A percentile compares a stretch with the other conserved stretches of the same genome.
Evolutionary conservation across 2,329 filamentous ascomycete genomes (phyloP).

Genomic region (Alternaria ventricosa): DNA sequence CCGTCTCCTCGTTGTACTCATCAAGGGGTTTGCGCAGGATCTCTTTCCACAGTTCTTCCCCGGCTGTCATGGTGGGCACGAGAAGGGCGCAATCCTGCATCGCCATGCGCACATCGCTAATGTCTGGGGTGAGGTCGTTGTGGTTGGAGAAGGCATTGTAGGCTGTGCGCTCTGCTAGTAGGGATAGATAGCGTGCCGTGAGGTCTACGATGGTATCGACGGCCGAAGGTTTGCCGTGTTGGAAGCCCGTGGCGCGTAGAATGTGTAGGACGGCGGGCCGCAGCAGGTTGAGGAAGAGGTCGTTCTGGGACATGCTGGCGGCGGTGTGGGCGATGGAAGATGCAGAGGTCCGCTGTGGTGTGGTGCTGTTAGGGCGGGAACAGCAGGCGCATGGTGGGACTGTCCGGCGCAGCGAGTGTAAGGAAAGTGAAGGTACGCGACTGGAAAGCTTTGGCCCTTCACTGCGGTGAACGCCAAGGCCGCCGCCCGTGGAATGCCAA

Average conservation of each 20-base stretch:
- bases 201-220: slow-evolving; percentile 89
- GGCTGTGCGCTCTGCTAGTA: slow-evolving; percentile 76
- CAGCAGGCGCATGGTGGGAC: slow-evolving; percentile 31
- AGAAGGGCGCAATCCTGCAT: slow-evolving; percentile 82
- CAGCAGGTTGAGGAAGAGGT: slow-evolving; percentile 76
- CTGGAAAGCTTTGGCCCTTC: slow-evolving; percentile 29
- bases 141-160: slow-evolving; percentile 74
- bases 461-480: slow-evolving; percentile 25
- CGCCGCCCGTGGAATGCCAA: slow-evolving; percentile 4
- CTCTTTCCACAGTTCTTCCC: slow-evolving; percentile 72
- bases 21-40: slow-evolving; percentile 53
- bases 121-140: slow-evolving; percentile 66
- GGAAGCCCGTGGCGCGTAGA: slow-evolving; percentile 88
- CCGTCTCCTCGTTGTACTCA: slow-evolving; percentile 50
- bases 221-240: slow-evolving; percentile 79
- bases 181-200: slow-evolving; percentile 77
- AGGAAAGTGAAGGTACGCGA: slow-evolving; percentile 17
- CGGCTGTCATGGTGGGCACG: slow-evolving; percentile 68
- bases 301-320: slow-evolving; percentile 47
- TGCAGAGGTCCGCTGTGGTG: slow-evolving; percentile 25
- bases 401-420: slow-evolving; percentile 5
- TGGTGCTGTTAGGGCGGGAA: slow-evolving; percentile 22
- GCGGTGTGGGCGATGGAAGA: not conserved
- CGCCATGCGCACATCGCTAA: slow-evolving; percentile 85
- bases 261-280: slow-evolving; percentile 89